phyloP scores from a whole-genome alignment of 495 filamentous ascomycete genomes.

The Stereocaulon alpinum region DNA sequence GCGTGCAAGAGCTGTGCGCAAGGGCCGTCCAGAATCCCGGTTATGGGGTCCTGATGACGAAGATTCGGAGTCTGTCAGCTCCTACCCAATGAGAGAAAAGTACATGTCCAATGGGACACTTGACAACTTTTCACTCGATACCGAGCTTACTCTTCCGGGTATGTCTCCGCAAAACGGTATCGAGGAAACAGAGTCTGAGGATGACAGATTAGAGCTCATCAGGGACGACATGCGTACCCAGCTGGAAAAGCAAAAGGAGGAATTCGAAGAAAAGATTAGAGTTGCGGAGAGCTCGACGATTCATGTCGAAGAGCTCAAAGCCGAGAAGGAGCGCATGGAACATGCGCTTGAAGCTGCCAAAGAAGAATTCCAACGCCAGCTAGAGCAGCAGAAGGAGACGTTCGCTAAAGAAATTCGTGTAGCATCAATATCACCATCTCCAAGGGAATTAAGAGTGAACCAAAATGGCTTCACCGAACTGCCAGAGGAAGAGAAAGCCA shows the following conservation, averaged over 20 bases:
- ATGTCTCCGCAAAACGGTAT: conserved; percentile 68
- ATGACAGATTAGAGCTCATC: conserved; percentile 61
- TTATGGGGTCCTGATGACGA: conserved; percentile 59
- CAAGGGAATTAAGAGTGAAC: conserved; percentile 33
- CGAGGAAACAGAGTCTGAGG: conserved; percentile 63
- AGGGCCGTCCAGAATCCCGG: conserved; percentile 48
- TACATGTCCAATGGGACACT: conserved; percentile 92
- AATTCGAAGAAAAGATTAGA: conserved; percentile 72
- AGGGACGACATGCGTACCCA: conserved; percentile 82
- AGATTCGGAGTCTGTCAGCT: conserved; percentile 79
- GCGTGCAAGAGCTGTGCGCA: conserved; percentile 70
- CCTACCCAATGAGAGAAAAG: conserved; percentile 84
- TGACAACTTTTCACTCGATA: conserved; percentile 95
- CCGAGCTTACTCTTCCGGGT: conserved; percentile 83
- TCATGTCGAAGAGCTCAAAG: conserved; percentile 72
- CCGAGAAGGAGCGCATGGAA: conserved; percentile 82
- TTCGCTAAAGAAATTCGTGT: conserved; percentile 62
- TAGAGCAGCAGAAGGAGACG: conserved; percentile 62
- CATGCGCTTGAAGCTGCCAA: conserved; percentile 66
- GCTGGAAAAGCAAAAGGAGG: conserved; percentile 76
- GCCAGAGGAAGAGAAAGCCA: conserved; percentile 55
- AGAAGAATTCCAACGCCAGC: conserved; percentile 73
- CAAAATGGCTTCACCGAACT: conserved; percentile 50
- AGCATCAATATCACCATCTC: conserved; percentile 40
- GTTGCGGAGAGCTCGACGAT: conserved; percentile 61